phyloP scores from a whole-genome alignment of 495 filamentous ascomycete genomes.

The Lasiosphaeriaceae sp. region DNA sequence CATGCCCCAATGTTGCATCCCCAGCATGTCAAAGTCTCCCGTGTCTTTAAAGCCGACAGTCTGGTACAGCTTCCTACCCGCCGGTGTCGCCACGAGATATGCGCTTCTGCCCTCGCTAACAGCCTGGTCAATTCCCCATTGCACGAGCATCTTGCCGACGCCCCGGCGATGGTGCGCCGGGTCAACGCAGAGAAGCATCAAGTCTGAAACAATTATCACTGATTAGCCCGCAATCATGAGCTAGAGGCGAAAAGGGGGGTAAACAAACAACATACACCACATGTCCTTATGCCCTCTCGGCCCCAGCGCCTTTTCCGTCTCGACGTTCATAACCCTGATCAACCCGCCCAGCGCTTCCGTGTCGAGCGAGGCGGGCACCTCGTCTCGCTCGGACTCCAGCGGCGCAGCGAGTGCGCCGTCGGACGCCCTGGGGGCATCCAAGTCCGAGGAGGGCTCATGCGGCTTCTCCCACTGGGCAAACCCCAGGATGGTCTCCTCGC shows the following conservation, averaged over 20 bases:
- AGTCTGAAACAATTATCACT: constrained; percentile 7
- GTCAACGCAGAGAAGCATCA: constrained; percentile 18
- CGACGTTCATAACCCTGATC: not conserved
- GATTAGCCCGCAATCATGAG: not conserved
- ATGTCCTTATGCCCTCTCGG: constrained; percentile 16
- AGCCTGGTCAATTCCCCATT: constrained; percentile 17
- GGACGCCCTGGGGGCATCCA: too few species aligned
- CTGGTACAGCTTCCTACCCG: constrained; percentile 17
- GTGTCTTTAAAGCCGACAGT: constrained; percentile 15
- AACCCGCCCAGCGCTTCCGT: not conserved
- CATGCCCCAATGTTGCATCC: constrained; percentile 12
- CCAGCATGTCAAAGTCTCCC: not conserved
- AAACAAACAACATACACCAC: constrained; percentile 20
- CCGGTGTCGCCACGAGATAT: constrained; percentile 16
- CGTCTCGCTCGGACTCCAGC: not conserved
- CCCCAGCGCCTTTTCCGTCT: constrained; percentile 12
- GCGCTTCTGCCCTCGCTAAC: constrained; percentile 9
- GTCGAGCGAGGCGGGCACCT: constrained; percentile 9
- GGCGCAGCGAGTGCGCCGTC: too few species aligned
- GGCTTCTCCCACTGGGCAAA: constrained; percentile 27
- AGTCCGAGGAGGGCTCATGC: not conserved
- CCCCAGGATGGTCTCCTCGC: constrained; percentile 11
- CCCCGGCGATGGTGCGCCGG: constrained; percentile 21
- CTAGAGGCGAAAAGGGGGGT: not conserved
- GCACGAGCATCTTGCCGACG: constrained; percentile 22